phyloP scores from a whole-genome alignment of 2,329 filamentous ascomycete genomes.

The Scopulariopsis brevicaulis region DNA sequence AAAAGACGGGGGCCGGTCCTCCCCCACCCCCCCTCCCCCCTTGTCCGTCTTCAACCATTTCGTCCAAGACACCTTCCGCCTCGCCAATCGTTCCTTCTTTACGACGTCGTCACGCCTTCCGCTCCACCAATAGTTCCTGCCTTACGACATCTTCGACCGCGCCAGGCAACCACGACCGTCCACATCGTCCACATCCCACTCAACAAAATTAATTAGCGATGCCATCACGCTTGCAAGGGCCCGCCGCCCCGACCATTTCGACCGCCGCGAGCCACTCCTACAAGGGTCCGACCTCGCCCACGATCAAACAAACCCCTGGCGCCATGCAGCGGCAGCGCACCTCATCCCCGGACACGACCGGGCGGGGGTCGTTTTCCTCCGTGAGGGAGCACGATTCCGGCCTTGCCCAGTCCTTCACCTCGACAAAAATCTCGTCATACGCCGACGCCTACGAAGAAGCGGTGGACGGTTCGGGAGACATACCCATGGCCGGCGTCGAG shows the following conservation, averaged over 20 bases:
- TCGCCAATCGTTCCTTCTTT: neutral
- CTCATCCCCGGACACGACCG: constrained; percentile 2
- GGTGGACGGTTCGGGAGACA: constrained; percentile 37
- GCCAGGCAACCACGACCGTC: neutral
- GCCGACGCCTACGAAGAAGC: constrained; percentile 34
- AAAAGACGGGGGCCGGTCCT: neutral
- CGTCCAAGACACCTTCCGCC: neutral
- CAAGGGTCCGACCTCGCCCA: neutral
- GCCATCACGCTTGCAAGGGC: constrained; percentile 4
- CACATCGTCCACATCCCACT: neutral
- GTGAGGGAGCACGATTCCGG: constrained; percentile 48
- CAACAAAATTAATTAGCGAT: neutral
- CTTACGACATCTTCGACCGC: neutral
- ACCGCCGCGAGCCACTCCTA: neutral
- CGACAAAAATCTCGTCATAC: constrained; percentile 51
- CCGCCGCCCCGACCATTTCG: constrained; percentile 1
- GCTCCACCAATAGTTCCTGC: neutral
- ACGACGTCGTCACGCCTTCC: neutral
- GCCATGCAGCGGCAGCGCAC: constrained; percentile 5
- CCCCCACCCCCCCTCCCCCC: neutral
- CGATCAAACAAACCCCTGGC: neutral
- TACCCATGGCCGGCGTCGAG: constrained; percentile 29
- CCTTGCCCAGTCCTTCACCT: constrained; percentile 51
- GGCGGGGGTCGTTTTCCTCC: constrained; percentile 41
- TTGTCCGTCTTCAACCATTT: neutral